Evolutionary conservation across 2,329 filamentous ascomycete species (phyloP).

Genomic region (Macrophomina pseudophaseolina): DNA sequence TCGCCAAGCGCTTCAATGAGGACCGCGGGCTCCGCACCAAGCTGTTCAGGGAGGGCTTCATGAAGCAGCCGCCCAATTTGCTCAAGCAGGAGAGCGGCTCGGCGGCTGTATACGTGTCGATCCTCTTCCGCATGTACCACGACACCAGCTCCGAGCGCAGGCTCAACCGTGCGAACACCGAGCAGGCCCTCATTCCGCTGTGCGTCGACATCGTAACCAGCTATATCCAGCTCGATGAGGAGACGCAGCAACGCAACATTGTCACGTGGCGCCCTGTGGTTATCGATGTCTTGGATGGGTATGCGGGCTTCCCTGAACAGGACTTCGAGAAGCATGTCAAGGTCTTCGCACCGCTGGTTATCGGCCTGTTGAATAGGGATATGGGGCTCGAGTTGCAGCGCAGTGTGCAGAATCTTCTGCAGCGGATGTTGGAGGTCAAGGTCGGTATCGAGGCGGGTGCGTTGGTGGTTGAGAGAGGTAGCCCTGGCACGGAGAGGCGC

Average conservation of each 20-base stretch:
- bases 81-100: slow-evolving; percentile 95
- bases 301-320: slow-evolving; percentile 79
- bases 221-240: slow-evolving; percentile 87
- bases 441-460: slow-evolving; percentile 11
- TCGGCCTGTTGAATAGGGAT: slow-evolving; percentile 83
- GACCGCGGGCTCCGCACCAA: slow-evolving; percentile 95
- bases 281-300: slow-evolving; percentile 94
- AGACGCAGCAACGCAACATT: slow-evolving; percentile 96
- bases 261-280: slow-evolving; percentile 97
- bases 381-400: slow-evolving; percentile 78
- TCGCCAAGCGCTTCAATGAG: slow-evolving; percentile 96
- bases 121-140: slow-evolving; percentile 96
- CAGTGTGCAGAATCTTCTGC: slow-evolving; percentile 77
- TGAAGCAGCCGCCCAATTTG: slow-evolving; percentile 98
- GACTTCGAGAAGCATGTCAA: slow-evolving; percentile 81
- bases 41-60: slow-evolving; percentile 97
- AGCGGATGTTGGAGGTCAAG: slow-evolving; percentile 74
- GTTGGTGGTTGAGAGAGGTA: slow-evolving; percentile 6
- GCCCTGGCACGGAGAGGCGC: slow-evolving; percentile 18
- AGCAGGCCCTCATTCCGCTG: slow-evolving; percentile 88
- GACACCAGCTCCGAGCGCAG: slow-evolving; percentile 84
- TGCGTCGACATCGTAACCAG: slow-evolving; percentile 92
- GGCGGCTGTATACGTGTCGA: slow-evolving; percentile 92
- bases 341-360: slow-evolving; percentile 83
- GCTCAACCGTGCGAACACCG: slow-evolving; percentile 79